Evolutionary conservation across 179 eudicot species (phyloP).

Genomic region (Patellifolia procumbens): DNA sequence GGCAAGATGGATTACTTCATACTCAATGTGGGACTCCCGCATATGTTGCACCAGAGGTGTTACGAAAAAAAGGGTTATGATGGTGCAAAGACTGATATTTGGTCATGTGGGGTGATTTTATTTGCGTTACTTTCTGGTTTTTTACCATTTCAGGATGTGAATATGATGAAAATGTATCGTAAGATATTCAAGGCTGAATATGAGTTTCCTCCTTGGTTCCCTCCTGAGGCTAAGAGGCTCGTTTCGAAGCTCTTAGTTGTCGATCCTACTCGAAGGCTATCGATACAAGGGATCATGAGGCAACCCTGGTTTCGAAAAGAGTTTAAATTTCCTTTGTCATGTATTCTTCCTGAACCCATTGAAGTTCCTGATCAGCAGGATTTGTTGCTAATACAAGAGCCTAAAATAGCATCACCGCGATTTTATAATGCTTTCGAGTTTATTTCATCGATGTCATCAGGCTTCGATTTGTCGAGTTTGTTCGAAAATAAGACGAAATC

Average conservation of each 20-base stretch:
- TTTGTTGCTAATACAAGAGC: neutral
- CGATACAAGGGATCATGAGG: slow-evolving; percentile 39
- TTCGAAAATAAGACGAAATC: slow-evolving; percentile 46
- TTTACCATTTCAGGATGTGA: slow-evolving; percentile 45
- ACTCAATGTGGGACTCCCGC: slow-evolving; percentile 93
- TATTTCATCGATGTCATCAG: slow-evolving; percentile 81
- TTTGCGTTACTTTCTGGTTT: slow-evolving; percentile 39
- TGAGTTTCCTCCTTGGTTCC: slow-evolving; percentile 44
- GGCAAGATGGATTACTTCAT: slow-evolving; percentile 67
- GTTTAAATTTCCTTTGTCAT: slow-evolving; percentile 11
- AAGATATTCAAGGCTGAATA: slow-evolving; percentile 37
- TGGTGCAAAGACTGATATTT: slow-evolving; percentile 45
- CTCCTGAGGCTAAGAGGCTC: slow-evolving; percentile 35
- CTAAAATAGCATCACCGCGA: slow-evolving; percentile 40
- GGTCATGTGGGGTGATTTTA: slow-evolving; percentile 52
- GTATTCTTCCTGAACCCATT: neutral
- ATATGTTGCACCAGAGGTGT: slow-evolving; percentile 80
- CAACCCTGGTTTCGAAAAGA: slow-evolving; percentile 39
- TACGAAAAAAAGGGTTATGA: slow-evolving; percentile 66
- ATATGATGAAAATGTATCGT: slow-evolving; percentile 40
- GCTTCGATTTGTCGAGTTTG: slow-evolving; percentile 66
- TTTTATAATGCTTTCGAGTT: slow-evolving; percentile 82
- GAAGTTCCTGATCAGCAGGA: slow-evolving; percentile 14
- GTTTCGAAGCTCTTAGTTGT: slow-evolving; percentile 40
- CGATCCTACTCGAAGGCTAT: slow-evolving; percentile 38